Base-by-base conservation (phyloP, 2,329 filamentous ascomycete species). In the Orbilia quercus region DNA sequence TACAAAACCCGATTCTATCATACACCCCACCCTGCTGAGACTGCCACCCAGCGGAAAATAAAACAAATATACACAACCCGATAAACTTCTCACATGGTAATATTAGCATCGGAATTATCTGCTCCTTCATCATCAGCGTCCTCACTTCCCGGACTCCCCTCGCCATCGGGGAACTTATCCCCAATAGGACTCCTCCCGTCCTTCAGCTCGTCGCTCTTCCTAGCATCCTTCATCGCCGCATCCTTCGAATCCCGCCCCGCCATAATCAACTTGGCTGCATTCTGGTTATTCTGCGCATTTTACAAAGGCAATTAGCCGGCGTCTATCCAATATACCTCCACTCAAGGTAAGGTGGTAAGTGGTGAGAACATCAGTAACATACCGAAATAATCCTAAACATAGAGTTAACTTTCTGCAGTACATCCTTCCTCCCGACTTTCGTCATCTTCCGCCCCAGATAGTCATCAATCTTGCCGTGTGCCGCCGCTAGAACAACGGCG, bases 391-490 rank as follows among this genome's bases (percentile, higher is more conserved):
- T 74, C 28, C 58, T 67, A 51, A 74, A 74, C 70, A 74, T 67
- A 1, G 70, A 62, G 48, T 74, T 74, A 25, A 74, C 76, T 40
- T 76, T 75, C 58, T 71, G 75, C 25, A 78, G 71, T 11, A 78
- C 67, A 34, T 78, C 76, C 14, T 77, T 75, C 34, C 73, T 66
- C 1, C 64, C 66, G 16, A 78, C 75, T 25, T 74, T 77, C 5
- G 76, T 77, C 71, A 76, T 76, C 51, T 78, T 77, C 23, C 76
- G 64, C 7, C 76, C 71, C 3, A 76, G 65, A 5, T 76, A 74
- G 40, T 77, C 75, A 22, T 77, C 76, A 7, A 76, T 59, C 57
- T 75, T 74, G 63, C 69, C 60, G 18, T 75, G 75, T 9, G 76
- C 64, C 1, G 76, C 67, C 28, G 76, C 63, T 14, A 77, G 50